Base-by-base conservation (phyloP, 1,284 basidiomycete species). In the Boletellus sp. region DNA sequence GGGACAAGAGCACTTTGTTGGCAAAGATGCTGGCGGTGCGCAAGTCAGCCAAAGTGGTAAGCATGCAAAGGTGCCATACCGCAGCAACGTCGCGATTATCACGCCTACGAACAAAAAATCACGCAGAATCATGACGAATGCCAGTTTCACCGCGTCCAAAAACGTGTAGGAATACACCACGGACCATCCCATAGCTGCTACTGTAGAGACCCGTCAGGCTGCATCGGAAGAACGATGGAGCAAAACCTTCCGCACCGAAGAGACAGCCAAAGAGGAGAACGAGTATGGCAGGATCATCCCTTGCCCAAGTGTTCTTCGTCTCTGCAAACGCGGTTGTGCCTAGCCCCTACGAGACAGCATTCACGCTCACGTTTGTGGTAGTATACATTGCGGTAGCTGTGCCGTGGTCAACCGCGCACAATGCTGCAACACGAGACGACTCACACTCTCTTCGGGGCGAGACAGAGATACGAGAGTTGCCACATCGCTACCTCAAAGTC, bases 231-330 rank as follows among this genome's bases (percentile, higher is more conserved):
- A 16, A n/a, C 4, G 19, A 21, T 11, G 33, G 5, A 9, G 19
- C 20, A 8, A 39, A 21, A 32, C 8, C 4, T 14, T 22, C 5
- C 80, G 48, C 50, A 92, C 91, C 79, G 49, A 73, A 73, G 13
- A 94, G 75, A 64, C 84, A 90, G 33, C 79, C 87, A 25, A 81
- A 78, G 43, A 95, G 83, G 40, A 96, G 77, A 36, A 95, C 77
- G 29, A 95, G 74, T 57, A 95, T 93, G 11, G 94, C 93, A 16
- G 94, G 94, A 64, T 96, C 93, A 66, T 97, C 94, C 65, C 94
- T 76, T 20, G 93, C 91, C 93, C 94, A 96, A 5, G 89, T 91
- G 66, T 97, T 96, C 76, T 96, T 96, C n/a, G 94, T 97, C 73
- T 96, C 91, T 90, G 61, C 22, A 26, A 34, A 46, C 32, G 11